Evolutionary conservation across 345 rosid genomes (phyloP).

Genomic region (Cardamine resedifolia): DNA sequence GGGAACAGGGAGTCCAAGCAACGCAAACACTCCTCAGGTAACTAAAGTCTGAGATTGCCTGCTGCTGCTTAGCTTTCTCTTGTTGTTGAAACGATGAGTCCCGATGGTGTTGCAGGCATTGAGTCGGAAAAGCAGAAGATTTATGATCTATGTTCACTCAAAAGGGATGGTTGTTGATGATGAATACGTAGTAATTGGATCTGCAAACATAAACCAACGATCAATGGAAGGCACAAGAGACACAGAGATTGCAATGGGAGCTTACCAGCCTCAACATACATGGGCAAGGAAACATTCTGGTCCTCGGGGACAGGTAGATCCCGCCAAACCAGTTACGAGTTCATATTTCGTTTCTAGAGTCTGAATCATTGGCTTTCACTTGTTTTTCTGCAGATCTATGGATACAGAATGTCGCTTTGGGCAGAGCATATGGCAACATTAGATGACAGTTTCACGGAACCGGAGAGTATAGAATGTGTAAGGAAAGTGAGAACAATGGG

Average conservation of each 20-base stretch:
- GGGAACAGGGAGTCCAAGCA: slow-evolving; percentile 35
- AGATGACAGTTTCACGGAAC: slow-evolving; percentile 64
- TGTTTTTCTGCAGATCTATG: slow-evolving; percentile 53
- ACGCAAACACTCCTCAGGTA: slow-evolving; percentile 65
- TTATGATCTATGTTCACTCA: slow-evolving; percentile 87
- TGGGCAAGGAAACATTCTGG: slow-evolving; percentile 47
- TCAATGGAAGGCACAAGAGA: slow-evolving; percentile 92
- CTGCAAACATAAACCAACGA: slow-evolving; percentile 92
- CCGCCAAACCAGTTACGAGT: background rate
- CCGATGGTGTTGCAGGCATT: slow-evolving; percentile 43
- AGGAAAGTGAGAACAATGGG: slow-evolving; percentile 58
- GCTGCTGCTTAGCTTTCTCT: background rate
- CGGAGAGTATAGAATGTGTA: slow-evolving; percentile 75
- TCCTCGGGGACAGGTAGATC: slow-evolving; percentile 67
- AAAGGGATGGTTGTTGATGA: slow-evolving; percentile 96
- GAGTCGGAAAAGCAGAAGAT: slow-evolving; percentile 59
- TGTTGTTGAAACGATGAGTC: slow-evolving; percentile 9
- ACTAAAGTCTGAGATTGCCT: background rate
- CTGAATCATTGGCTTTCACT: background rate
- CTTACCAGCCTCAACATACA: slow-evolving; percentile 77
- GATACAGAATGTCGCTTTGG: slow-evolving; percentile 92
- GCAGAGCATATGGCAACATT: slow-evolving; percentile 72
- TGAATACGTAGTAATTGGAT: slow-evolving; percentile 75
- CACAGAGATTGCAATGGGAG: slow-evolving; percentile 95
- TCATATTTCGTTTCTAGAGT: background rate